Base-by-base conservation (phyloP, 2,329 filamentous ascomycete genomes). In the Plectosphaerella plurivora region DNA sequence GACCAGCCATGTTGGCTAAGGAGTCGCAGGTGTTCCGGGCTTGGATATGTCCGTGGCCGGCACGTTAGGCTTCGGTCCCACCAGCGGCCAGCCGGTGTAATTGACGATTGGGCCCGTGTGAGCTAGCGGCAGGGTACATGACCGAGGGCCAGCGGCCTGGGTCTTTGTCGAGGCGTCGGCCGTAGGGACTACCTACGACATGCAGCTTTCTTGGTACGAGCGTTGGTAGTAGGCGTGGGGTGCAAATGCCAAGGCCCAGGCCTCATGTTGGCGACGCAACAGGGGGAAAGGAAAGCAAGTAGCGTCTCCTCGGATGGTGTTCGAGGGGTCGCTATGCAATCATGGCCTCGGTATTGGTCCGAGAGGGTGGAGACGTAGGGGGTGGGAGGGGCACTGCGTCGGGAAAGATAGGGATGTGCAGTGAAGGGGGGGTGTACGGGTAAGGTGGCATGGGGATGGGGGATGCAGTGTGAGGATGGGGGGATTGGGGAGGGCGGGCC, bases 341-440 rank as follows among this genome's bases (percentile, higher is more conserved):
- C 41, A 44, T 44, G 41, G 41, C 41, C 4, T 16, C 41, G 41
- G 41, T 18, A 44, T 44, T 44, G 41, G 41, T 44, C 41, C 35
- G 49, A 50, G 49, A 20, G 6, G 41, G 41, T 44, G 41, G 41
- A 44, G 16, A 18, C 41, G 5, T 12, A 33, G 28, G 28, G 28
- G 28, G 8, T 33, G 53, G 54, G 36, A 45, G 54, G 49, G 51
- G 52, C 25, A 49, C 41, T 50, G 25, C 49, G 47, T 56, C 54
- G 54, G 54, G 41, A 56, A 54, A 45, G 52, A 56, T 56, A 56
- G 54, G 54, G 54, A 56, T 24, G 47, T 33, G 39, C 37, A 41
- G 18, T 18, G 42, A 22, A 44, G 24, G 22, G 15, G 12, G 20
- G 22, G 35, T 25, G 28, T 51, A 45, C 37, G n/a, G 33, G 22